Evolutionary conservation across 2,329 filamentous ascomycete genomes (phyloP), one percentile per base, ranked within the genome.

Genomic region (Trichophyton schoenleinii): DNA sequence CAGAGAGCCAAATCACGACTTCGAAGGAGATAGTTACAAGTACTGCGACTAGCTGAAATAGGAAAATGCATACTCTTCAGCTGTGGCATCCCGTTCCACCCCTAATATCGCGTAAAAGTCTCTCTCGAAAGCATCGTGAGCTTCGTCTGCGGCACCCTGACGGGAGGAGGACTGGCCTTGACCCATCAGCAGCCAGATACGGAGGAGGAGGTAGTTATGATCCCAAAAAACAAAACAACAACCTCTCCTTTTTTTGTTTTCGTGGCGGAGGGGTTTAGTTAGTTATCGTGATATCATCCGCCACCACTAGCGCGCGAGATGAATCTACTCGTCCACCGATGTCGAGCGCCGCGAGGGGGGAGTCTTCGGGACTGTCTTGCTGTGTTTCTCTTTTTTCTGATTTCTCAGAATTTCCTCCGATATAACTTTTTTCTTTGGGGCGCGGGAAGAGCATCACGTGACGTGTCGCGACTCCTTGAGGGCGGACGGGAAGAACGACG

Each of bases 101-200:
- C 81, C 85, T 3, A 97, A 81, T 41, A 96, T 80, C 68, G 94
- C 87, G 75, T 97, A 97, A 74, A 77, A 78, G 62, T 77, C 76
- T 2, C 68, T 67, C 60, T 73, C 73, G 55, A 66, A 53, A 41
- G 59, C 66, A 15, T 63, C 41, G n/a, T 66, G 62, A 4, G 66
- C 59, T 18, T 66, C 44, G 49, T 64, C 66, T 22, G 65, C 62
- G 53, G 61, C 65, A 44, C 67, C 65, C 36, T 66, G 63, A n/a
- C 60, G 57, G 42, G 73, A 72, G n/a, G 73, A 72, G 15, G 76
- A 78, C 57, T 78, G 74, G 58, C 69, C 70, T 66, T 78, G 76
- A 28, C 76, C 76, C 76, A 78, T 78, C 11, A 25, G 20, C 8
- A 53, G 49, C 15, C 13, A 53, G 13, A 13, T 22, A 22, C 22